These are phyloP conservation scores for Zymoseptoria passerinii DNA, from an alignment of 2,329 filamentous ascomycete species.

Conservation along the genomic window DNA sequence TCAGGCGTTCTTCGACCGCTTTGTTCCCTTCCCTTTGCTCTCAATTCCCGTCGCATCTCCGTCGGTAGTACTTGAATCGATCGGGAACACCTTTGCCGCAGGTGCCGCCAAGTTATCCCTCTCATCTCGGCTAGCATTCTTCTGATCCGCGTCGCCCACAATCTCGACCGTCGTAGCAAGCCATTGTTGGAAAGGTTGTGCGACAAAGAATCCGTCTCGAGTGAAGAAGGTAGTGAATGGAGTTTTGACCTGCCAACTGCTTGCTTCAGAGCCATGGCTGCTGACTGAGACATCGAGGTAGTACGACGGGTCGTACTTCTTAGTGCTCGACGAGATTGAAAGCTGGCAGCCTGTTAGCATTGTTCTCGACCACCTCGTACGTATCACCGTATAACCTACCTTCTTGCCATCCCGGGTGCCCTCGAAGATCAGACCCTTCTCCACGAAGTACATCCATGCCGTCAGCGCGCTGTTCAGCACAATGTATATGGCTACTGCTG, in stretches of 20 bases:
- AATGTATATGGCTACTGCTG: conserved; percentile 72
- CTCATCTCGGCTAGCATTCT: conserved; percentile 38
- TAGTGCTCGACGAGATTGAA: conserved; percentile 60
- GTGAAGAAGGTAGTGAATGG: conserved; percentile 69
- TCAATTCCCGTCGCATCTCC: conserved; percentile 15
- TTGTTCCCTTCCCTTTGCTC: background rate
- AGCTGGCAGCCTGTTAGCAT: conserved; percentile 45
- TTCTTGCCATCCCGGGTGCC: conserved; percentile 62
- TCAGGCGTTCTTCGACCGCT: background rate
- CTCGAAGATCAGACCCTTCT: conserved; percentile 73
- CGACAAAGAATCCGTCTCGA: conserved; percentile 64
- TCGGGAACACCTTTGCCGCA: conserved; percentile 9
- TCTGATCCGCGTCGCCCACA: conserved; percentile 58
- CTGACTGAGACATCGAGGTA: conserved; percentile 52
- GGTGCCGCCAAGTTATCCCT: conserved; percentile 20
- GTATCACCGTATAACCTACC: conserved; percentile 36
- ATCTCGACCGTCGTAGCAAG: conserved; percentile 59
- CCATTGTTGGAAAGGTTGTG: conserved; percentile 69
- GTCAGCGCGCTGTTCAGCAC: conserved; percentile 69
- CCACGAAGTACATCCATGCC: conserved; percentile 75
- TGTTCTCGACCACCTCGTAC: background rate
- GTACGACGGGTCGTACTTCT: conserved; percentile 78
- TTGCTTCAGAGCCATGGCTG: conserved; percentile 9
- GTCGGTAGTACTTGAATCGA: conserved; percentile 6
- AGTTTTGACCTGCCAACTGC: conserved; percentile 46